These are phyloP conservation scores for Talaromyces verruculosus DNA, from an alignment of 2,329 filamentous ascomycete genomes.

Conservation along the genomic window DNA sequence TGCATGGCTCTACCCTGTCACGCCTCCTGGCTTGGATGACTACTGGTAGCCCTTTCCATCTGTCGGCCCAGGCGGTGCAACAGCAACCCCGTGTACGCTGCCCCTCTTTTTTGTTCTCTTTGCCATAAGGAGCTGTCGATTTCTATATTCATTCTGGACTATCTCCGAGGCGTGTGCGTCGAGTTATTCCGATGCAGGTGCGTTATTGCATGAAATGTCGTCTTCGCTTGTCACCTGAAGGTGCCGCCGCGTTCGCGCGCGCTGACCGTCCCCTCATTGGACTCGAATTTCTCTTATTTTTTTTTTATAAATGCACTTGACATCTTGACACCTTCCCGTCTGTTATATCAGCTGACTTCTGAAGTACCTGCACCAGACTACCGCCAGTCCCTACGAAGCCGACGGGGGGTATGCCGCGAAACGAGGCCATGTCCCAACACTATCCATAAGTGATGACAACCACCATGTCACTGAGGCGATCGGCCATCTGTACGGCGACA, in stretches of 20 bases:
- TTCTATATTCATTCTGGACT: slow-evolving; percentile 13
- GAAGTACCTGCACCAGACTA: slow-evolving; percentile 19
- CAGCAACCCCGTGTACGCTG: slow-evolving; percentile 34
- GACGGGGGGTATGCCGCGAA: slow-evolving; percentile 51
- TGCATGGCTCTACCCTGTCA: slow-evolving; percentile 21
- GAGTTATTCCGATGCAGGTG: slow-evolving; percentile 43
- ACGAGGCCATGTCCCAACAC: slow-evolving; percentile 60
- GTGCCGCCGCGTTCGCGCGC: not conserved
- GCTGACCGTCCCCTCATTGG: not conserved
- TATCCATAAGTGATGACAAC: slow-evolving; percentile 79
- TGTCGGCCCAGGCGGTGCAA: slow-evolving; percentile 37
- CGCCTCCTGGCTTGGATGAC: slow-evolving; percentile 44
- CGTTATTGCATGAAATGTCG: slow-evolving; percentile 23
- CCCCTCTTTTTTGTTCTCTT: slow-evolving; percentile 24
- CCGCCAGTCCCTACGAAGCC: slow-evolving; percentile 20
- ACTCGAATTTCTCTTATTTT: not conserved
- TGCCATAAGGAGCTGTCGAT: not conserved
- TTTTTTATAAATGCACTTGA: not conserved
- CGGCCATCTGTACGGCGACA: slow-evolving; percentile 82
- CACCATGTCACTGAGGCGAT: slow-evolving; percentile 95
- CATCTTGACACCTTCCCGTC: not conserved
- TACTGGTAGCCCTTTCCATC: slow-evolving; percentile 33
- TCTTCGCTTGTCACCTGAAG: slow-evolving; percentile 4
- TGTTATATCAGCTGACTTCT: slow-evolving; percentile 20
- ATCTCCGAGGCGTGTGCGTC: slow-evolving; percentile 29